Conservation (phyloP, 1,284 basidiomycete genomes). For the Tilletia indica region DNA sequence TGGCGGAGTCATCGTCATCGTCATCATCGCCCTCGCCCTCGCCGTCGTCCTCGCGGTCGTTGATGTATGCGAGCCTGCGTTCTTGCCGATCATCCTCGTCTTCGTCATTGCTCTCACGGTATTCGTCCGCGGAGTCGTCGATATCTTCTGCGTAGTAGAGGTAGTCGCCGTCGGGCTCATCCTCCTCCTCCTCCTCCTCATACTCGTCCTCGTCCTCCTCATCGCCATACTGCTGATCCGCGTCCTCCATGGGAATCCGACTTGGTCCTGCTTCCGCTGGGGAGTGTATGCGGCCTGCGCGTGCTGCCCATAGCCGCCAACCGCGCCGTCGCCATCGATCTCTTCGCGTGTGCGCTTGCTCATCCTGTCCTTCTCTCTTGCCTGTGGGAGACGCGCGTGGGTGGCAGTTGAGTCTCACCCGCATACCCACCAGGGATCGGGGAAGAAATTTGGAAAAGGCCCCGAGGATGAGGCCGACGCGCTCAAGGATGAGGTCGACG, state of each 20-base stretch:
- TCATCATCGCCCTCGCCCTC: constrained; percentile 16
- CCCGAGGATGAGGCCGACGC: background rate
- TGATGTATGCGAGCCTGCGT: background rate
- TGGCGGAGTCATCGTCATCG: constrained; percentile 23
- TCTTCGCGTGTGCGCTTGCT: too few relatives aligned
- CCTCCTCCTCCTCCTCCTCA: constrained; percentile 22
- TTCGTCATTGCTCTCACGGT: background rate
- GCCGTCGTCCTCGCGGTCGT: background rate
- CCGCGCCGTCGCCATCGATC: background rate
- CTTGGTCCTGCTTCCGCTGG: background rate
- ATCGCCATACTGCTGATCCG: background rate
- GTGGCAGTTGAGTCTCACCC: too few relatives aligned
- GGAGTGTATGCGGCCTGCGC: background rate
- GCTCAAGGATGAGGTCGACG: background rate
- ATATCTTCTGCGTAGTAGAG: background rate
- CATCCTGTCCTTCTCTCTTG: too few relatives aligned
- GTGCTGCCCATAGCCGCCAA: background rate
- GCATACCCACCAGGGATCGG: too few relatives aligned
- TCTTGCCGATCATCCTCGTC: background rate
- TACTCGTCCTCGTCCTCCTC: constrained; percentile 25
- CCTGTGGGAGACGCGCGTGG: too few relatives aligned
- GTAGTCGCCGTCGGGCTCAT: constrained; percentile 20
- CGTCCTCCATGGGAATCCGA: background rate
- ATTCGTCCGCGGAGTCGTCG: constrained; percentile 17
- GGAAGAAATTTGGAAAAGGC: background rate